Evolutionary conservation across 441 rosid genomes (phyloP), one percentile per base, ranked within the genome.

Genomic region (Macaranga tanarius): DNA sequence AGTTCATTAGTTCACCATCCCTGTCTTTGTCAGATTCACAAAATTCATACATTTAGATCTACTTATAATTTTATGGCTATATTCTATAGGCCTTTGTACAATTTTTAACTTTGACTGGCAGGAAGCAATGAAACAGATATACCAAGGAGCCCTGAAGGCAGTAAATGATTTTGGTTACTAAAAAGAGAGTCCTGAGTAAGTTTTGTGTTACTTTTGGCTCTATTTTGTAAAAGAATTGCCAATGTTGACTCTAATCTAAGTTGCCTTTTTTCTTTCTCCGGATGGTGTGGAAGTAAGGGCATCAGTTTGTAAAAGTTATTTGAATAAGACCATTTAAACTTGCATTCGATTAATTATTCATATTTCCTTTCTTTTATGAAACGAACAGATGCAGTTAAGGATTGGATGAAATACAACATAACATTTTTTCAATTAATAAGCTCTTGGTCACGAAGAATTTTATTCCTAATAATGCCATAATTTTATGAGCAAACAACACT

Each of bases 51-150:
- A 25, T 72, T 31, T 10, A 67, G 17, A 38, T 62, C 31, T 62
- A 23, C 13, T 62, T 64, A 0, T 38, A 26, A 11, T 71, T 34
- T 67, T 20, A 19, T 45, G n/a, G 45, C 19, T 11, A 59, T 59
- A 66, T 71, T 62, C 64, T 44, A 38, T 47, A 28, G 52, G 56
- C 58, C 47, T 72, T 72, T 16, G 48, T 77, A 65, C 57, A 15
- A 64, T 47, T 73, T 62, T 5, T 71, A 45, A 70, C 52, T 64
- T 77, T 45, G 73, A 67, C 67, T 81, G 77, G 79, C 87, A 95
- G 99, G 98, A 95, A 79, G 97, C 99, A 71, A 87, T 95, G 91
- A 95, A 90, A 80, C 99, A 95, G 80, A 90, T 87, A 69, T 95
- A 90, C 79, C 92, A 90, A 67, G 84, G 92, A 86, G 95, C 92